Evolutionary conservation across 257 asterid species (phyloP), one percentile per base, ranked within the genome.

Genomic region (Parsonsia alboflavescens): DNA sequence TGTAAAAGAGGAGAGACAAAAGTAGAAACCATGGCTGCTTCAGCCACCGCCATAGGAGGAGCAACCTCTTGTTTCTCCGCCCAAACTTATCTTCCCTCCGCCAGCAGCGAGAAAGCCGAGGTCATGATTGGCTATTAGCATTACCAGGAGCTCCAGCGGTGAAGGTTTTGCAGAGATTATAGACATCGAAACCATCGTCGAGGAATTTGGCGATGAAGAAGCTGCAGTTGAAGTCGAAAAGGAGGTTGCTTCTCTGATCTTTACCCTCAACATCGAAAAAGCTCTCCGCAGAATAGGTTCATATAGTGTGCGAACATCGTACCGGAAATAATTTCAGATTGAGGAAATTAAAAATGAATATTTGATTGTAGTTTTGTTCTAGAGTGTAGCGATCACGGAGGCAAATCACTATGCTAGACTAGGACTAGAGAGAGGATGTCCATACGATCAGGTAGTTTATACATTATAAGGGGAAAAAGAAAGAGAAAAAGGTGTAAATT

Each of bases 351-450:
- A 4, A 33, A 33, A 33, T 33, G 39, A 33, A 33, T 33, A 56
- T 56, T 76, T 28, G 19, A 16, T 52, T 8, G n/a, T 42, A 10
- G 12, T 16, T 61, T 75, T 75, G 10, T 72, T 80, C 76, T 82
- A 86, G 88, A 78, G 72, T 85, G 91, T 96, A 93, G 98, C 96
- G 72, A 90, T 93, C 50, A 89, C 98, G 59, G 96, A 90, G 54
- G 86, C 41, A 54, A 94, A 92, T 86, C 92, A 93, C 83, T 93
- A 93, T 26, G 96, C 84, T 41, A 83, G 76, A 64, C 93, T 90
- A 11, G 93, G 94, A 44, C 86, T 93, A 21, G 81, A 56, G 61
- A 76, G 74, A 68, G 85, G 86, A 65, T 93, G 97, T 77, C 82
- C 97, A 1, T 86, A 86, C 61, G 91, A 87, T 54, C 86, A 89